Percentiles rank a stretch among this genome's conserved stretches.
These are phyloP conservation scores for Schwanniomyces vanrijiae DNA, from an alignment of 805 yeast species.

Conservation along the genomic window DNA sequence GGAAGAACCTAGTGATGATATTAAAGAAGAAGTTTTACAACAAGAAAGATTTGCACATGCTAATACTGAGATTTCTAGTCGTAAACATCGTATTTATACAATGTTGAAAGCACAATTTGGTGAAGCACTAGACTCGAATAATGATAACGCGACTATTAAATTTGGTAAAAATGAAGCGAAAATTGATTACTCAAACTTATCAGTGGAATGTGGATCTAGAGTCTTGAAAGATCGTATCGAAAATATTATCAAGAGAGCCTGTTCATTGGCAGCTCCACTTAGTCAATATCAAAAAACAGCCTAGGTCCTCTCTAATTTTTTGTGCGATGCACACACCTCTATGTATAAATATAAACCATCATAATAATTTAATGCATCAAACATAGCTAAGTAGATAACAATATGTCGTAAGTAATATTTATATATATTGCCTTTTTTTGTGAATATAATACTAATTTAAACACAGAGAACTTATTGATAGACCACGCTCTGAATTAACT, in stretches of 20 bases:
- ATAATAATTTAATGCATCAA: background rate
- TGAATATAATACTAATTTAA: slow-evolving; percentile 23
- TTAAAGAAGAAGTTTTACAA: slow-evolving; percentile 8
- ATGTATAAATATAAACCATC: background rate
- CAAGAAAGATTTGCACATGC: slow-evolving; percentile 24
- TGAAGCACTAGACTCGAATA: slow-evolving; percentile 49
- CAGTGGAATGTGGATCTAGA: slow-evolving; percentile 68
- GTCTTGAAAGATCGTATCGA: slow-evolving; percentile 81
- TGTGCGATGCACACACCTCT: slow-evolving; percentile 1
- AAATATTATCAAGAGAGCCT: slow-evolving; percentile 75
- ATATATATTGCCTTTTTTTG: background rate
- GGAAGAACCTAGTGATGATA: slow-evolving; percentile 19
- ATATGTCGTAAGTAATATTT: slow-evolving; percentile 3
- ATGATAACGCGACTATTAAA: slow-evolving; percentile 57
- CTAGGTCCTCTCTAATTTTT: background rate
- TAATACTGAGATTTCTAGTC: slow-evolving; percentile 24
- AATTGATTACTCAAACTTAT: slow-evolving; percentile 62
- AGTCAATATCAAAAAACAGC: slow-evolving; percentile 40
- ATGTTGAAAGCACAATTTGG: slow-evolving; percentile 88
- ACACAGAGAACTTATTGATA: slow-evolving; percentile 61
- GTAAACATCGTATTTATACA: slow-evolving; percentile 52
- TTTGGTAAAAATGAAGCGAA: slow-evolving; percentile 77
- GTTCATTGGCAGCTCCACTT: slow-evolving; percentile 81
- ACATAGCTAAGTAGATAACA: background rate
- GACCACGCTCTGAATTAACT: slow-evolving; percentile 77